Evolutionary conservation across 192 early-diverging fungal genomes (phyloP).

Genomic region (Coemansia sp.): DNA sequence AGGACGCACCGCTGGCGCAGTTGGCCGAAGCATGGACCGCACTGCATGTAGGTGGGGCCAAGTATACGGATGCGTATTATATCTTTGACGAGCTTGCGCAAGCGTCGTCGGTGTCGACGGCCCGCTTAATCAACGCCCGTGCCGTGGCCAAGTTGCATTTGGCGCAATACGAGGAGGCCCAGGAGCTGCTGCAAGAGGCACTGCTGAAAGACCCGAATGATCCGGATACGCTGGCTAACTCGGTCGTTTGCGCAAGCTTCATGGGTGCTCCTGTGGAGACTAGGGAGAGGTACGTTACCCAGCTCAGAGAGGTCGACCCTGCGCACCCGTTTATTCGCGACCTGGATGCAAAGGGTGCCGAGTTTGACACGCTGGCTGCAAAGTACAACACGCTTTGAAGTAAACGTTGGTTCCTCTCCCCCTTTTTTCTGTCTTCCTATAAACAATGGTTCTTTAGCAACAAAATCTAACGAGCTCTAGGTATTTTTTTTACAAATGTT

Average conservation of each 20-base stretch:
- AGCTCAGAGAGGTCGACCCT: constrained; percentile 73
- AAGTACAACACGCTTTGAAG: constrained; percentile 1
- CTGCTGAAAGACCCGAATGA: constrained; percentile 69
- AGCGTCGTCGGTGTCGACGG: constrained; percentile 66
- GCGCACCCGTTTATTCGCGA: constrained; percentile 78
- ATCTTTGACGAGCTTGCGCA: constrained; percentile 93
- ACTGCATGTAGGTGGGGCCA: constrained; percentile 67
- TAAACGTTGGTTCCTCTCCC: not conserved
- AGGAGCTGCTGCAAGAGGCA: constrained; percentile 74
- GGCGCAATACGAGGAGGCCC: constrained; percentile 80
- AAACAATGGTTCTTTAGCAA: too few relatives aligned
- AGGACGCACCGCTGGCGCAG: constrained; percentile 92
- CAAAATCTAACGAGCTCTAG: too few relatives aligned
- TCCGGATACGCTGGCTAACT: constrained; percentile 85
- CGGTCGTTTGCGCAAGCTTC: constrained; percentile 72
- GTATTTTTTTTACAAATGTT: too few relatives aligned
- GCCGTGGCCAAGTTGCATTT: constrained; percentile 82
- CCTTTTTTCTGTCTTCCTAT: not conserved
- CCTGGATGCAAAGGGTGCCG: constrained; percentile 69
- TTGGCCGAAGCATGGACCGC: constrained; percentile 89
- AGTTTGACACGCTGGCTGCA: constrained; percentile 68
- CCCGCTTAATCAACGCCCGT: constrained; percentile 74
- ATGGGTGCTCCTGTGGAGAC: constrained; percentile 69
- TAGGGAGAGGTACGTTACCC: constrained; percentile 63
- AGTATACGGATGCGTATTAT: constrained; percentile 87